phyloP scores from a whole-genome alignment of 1,139 yeast genomes.

The Blastobotrys capitulatus region DNA sequence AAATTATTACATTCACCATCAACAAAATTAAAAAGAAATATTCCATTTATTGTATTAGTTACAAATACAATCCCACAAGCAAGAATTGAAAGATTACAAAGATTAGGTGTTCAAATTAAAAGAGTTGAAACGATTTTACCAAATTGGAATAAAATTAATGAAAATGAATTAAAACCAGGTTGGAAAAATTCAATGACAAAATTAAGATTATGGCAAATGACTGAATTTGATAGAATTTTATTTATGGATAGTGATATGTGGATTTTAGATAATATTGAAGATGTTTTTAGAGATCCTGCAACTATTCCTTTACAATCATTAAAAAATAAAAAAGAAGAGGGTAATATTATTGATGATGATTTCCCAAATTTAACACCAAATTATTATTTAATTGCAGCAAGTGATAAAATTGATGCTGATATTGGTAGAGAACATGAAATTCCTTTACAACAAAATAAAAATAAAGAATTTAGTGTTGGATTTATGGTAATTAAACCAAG shows the following conservation, averaged over 20 bases:
- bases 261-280: background rate
- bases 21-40: background rate
- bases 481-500: slow-evolving; percentile 1
- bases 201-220: slow-evolving; percentile 4
- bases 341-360: background rate
- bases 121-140: background rate
- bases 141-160: background rate
- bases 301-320: background rate
- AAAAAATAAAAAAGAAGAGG: background rate
- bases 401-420: background rate
- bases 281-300: slow-evolving; percentile 6
- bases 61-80: background rate
- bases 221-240: background rate
- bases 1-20: background rate
- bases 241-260: slow-evolving; percentile 2
- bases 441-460: background rate
- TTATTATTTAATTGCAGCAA: background rate
- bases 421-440: background rate
- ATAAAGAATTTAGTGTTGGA: background rate
- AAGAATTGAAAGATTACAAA: background rate
- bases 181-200: slow-evolving; percentile 6
- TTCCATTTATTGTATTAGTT: background rate
- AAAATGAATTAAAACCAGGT: background rate
- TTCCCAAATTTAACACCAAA: background rate
- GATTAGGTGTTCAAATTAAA: background rate